Base-by-base conservation (phyloP, 768 basidiomycete species). In the Pisolithus tinctorius region DNA sequence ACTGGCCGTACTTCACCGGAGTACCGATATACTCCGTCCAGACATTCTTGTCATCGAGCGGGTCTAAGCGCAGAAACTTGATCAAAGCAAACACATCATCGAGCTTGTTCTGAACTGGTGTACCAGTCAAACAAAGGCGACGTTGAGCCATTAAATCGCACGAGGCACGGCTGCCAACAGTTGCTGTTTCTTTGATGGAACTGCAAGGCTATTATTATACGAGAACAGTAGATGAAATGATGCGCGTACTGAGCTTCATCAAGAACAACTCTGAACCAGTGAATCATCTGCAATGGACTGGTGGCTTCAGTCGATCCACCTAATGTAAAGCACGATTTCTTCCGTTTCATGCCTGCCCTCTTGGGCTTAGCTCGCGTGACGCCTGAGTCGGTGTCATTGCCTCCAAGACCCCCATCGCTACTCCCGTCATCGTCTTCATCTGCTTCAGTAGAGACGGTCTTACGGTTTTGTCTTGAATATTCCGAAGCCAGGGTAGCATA, bases 41-140 rank as follows among this genome's bases (percentile, higher is more conserved):
- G 11, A 84, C 69, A 50, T 82, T 83, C 70, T 94, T 94, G 67
- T 97, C 93, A 62, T 96, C 89, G 58, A 98, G 86, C 1, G 96
- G 96, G 23, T 83, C 79, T 60, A 98, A 68, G 20, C 93, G 86
- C 49, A 99, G 71, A 71, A 99, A 98, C 69, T 96, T 96, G 76
- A 99, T 84, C 52, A 99, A 76, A 4, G 96, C 96, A 68, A 87
- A 98, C 46, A 99, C 87, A 63, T 99, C 96, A 70, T 98, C 96
- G 48, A 98, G 81, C 69, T 95, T 96, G 76, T 99, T 99, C 72
- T 99, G 96, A 36, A 99, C 93, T 1, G 96, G 96, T 7, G 96
- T 99, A 51, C 96, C 96, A n/a, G 94, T 94, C 38, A 99, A 74
- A 67, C 92, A 94, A 41, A 97, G 74, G 14, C 96, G 84, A 48